phyloP scores from a whole-genome alignment of 2,329 filamentous ascomycete species.

The Alternaria viburni region DNA sequence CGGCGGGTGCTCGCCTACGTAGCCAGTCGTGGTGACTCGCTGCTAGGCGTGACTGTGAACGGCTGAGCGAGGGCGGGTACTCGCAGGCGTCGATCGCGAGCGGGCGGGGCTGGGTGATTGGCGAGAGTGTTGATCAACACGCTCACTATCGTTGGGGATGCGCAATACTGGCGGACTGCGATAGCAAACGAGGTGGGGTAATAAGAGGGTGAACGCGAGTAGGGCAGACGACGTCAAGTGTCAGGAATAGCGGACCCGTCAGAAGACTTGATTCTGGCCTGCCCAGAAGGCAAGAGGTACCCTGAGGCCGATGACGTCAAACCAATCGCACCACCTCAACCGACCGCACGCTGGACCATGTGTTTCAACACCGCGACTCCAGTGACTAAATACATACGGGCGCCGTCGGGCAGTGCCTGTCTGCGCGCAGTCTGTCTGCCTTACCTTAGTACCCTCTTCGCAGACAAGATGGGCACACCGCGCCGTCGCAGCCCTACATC shows the following conservation, averaged over 20 bases:
- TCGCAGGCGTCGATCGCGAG: slow-evolving; percentile 28
- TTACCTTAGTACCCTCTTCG: neutral
- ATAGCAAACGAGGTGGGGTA: slow-evolving; percentile 8
- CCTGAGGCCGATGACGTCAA: slow-evolving; percentile 9
- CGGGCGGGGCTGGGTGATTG: slow-evolving; percentile 17
- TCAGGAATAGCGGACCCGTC: slow-evolving; percentile 18
- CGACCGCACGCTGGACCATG: neutral
- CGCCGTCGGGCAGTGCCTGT: slow-evolving; percentile 2
- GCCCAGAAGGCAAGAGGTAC: slow-evolving; percentile 7
- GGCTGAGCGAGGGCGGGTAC: slow-evolving; percentile 22
- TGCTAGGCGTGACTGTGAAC: slow-evolving; percentile 11
- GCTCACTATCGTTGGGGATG: slow-evolving; percentile 7
- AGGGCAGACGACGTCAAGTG: slow-evolving; percentile 19
- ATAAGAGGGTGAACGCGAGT: slow-evolving; percentile 18
- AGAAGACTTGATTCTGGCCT: slow-evolving; percentile 19
- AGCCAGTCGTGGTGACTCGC: slow-evolving; percentile 19
- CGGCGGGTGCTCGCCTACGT: slow-evolving; percentile 19
- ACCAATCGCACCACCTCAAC: slow-evolving; percentile 1
- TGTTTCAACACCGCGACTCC: neutral
- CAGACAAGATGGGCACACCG: slow-evolving; percentile 7
- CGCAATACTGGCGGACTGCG: slow-evolving; percentile 7
- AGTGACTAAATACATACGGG: slow-evolving; percentile 4
- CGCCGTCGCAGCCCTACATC: slow-evolving; percentile 15
- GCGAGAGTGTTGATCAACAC: slow-evolving; percentile 22
- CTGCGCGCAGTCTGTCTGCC: slow-evolving; percentile 4